These are phyloP conservation scores for Sphagnum fallax DNA, from an alignment of 228 moss, liverwort and hornwort species.

Conservation along the genomic window DNA sequence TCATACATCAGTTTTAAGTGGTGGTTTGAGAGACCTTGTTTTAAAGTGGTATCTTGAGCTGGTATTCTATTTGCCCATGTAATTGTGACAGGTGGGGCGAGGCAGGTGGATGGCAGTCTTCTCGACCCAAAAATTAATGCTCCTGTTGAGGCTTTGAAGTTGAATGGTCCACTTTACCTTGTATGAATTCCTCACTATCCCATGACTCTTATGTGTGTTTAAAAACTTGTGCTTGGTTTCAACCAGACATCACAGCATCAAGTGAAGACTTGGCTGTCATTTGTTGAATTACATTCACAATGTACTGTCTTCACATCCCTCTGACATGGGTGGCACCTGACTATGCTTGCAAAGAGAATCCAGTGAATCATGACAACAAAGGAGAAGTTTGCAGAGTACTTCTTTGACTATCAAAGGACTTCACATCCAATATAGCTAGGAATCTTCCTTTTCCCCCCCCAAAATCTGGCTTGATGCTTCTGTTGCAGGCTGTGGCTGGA, in stretches of 20 bases:
- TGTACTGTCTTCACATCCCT: not conserved
- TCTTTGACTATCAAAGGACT: not conserved
- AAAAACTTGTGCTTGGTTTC: too few relatives aligned
- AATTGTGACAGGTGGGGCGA: not conserved
- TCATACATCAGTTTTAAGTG: not conserved
- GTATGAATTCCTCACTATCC: constrained; percentile 1
- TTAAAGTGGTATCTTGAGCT: not conserved
- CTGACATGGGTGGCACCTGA: too few relatives aligned
- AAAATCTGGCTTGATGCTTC: constrained; percentile 1
- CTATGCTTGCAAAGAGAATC: not conserved
- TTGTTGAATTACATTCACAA: not conserved
- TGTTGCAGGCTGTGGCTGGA: constrained; percentile 35
- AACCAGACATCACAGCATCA: too few relatives aligned
- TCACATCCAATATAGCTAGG: not conserved
- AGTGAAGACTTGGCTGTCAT: not conserved
- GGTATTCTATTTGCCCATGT: constrained; percentile 1
- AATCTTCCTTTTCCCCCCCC: not conserved
- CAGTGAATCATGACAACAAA: not conserved
- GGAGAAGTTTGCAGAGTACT: not conserved
- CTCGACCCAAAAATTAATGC: not conserved
- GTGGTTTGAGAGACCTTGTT: not conserved
- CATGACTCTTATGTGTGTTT: not conserved
- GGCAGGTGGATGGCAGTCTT: not conserved
- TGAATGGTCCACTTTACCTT: not conserved
- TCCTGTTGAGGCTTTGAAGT: not conserved